Evolutionary conservation across 1,284 basidiomycete species (phyloP).

Genomic region (Fomitopsis schrenkii): DNA sequence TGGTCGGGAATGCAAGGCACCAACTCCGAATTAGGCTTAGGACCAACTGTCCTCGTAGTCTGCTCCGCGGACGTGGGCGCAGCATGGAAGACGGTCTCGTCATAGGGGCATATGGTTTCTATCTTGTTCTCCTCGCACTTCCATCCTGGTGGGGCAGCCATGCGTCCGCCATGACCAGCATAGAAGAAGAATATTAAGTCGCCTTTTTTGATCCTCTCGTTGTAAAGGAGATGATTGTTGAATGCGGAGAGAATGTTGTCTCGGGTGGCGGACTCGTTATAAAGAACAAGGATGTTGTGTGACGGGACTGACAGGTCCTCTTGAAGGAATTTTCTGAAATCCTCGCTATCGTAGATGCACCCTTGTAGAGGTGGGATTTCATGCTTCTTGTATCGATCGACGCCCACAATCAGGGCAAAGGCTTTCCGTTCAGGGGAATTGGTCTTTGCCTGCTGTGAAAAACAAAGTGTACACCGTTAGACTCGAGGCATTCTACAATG

Average conservation of each 20-base stretch:
- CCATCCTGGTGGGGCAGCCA: neutral
- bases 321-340: neutral
- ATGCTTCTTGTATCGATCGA: neutral
- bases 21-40: neutral
- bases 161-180: slow-evolving; percentile 6
- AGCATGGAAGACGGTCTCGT: neutral
- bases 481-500: too few species aligned
- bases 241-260: neutral
- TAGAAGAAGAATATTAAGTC: slow-evolving; percentile 5
- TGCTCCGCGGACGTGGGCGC: neutral
- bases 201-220: neutral
- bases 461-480: too few species aligned
- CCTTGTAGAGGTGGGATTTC: neutral
- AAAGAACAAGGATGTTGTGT: neutral
- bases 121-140: neutral
- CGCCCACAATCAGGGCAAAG: neutral
- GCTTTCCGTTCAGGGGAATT: too few species aligned
- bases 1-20: slow-evolving; percentile 5
- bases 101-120: slow-evolving; percentile 8
- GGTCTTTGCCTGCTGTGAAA: too few species aligned
- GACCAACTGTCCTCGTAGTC: neutral
- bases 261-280: neutral
- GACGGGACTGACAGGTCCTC: neutral
- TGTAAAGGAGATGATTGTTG: neutral
- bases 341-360: neutral